Evolutionary conservation across 1,139 yeast genomes (phyloP), one percentile per base, ranked within the genome.

Genomic region (Candida sanyaensis): DNA sequence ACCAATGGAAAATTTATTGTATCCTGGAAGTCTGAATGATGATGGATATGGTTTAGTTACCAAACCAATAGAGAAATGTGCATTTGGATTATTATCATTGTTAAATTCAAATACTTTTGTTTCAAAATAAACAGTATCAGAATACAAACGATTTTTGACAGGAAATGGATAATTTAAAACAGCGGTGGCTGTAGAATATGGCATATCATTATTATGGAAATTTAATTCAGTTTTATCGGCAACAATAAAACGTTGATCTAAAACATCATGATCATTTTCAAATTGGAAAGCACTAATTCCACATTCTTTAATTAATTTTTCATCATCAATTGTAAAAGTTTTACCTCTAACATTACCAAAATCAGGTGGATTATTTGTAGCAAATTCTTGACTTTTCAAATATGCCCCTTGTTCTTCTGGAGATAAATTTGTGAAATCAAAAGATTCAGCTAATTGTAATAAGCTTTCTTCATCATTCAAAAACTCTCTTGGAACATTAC

Each of bases 1-100:
- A 1, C 95, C 93, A 44, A 92, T 82, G 0, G 96, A 88, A 63
- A 86, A 89, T 46, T 84, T 81, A 57, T 87, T 84, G 60, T 80
- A 79, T 0, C 98, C 98, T 0, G 99, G 99, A 34, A 91, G 73
- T 55, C 96, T 75, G 65, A 91, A 93, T 44, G 84, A 73, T 13
- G 63, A 54, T 1, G 99, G 98, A 62, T 91, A 91, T 1, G 98
- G 97, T 59, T 85, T 87, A 0, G 97, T 87, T 10, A 88, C 81
- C 31, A 92, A 71, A 0, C 99, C 99, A 40, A 93, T 78, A 26
- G 91, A 75, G 24, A 91, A 75, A 55, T 75, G 80, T 61, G 75
- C 64, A 21, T 89, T 80, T 11, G 74, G 69, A 30, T 59, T 66
- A 11, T 62, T 42, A 7, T 51, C 44, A 56, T 58, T 65, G 44